Conservation (phyloP, 148 eudicot genomes). For the Rhododendron mucronatum region DNA sequence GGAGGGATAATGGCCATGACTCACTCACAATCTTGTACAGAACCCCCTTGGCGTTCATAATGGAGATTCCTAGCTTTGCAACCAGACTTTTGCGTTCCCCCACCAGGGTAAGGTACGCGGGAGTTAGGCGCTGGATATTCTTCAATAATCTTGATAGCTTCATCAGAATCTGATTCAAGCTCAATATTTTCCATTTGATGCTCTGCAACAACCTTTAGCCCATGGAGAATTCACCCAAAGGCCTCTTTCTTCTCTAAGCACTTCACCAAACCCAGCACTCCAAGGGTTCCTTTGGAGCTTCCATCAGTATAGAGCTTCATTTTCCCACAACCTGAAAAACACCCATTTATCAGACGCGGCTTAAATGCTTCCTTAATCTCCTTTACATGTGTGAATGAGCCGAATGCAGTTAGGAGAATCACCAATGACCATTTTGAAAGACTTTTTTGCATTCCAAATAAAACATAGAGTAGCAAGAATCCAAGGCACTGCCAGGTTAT, state of each 20-base stretch:
- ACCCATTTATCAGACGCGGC: background rate
- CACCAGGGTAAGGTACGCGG: background rate
- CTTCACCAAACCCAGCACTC: too few species aligned
- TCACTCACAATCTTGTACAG: background rate
- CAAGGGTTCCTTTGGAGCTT: background rate
- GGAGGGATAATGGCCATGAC: background rate
- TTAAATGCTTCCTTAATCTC: background rate
- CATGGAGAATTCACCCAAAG: background rate
- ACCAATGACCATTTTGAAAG: background rate
- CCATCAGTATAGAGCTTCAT: background rate
- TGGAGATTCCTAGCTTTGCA: background rate
- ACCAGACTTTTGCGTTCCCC: background rate
- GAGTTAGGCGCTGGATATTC: background rate
- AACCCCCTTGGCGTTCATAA: background rate
- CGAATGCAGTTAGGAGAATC: background rate
- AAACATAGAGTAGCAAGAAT: background rate
- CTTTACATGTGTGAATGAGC: background rate
- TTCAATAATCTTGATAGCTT: background rate
- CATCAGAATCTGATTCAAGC: background rate
- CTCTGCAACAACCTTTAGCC: background rate
- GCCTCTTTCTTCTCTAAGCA: background rate
- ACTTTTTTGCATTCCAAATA: background rate
- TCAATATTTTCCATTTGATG: background rate
- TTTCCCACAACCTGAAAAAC: background rate
- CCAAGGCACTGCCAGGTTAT: background rate